Conservation (phyloP, 2,329 filamentous ascomycete genomes). For the Delphinella strobiligena region DNA sequence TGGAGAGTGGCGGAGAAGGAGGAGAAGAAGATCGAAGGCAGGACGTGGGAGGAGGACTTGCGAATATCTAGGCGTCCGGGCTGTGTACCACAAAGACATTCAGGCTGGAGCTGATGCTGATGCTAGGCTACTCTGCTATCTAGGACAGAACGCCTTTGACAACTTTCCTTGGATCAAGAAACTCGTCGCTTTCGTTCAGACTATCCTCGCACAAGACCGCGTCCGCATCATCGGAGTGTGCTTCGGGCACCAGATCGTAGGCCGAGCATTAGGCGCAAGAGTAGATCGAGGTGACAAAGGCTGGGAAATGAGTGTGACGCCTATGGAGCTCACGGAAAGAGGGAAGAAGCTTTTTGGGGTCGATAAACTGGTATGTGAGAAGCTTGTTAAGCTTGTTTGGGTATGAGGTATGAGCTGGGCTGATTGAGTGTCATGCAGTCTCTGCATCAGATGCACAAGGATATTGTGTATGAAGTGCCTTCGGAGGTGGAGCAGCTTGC, state of each 20-base stretch:
- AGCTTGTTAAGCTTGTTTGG: not conserved
- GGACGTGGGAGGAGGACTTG: not conserved
- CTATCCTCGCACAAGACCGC: conserved; percentile 47
- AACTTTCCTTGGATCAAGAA: conserved; percentile 63
- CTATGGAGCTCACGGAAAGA: conserved; percentile 53
- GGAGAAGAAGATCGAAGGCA: no score
- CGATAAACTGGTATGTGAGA: conserved; percentile 43
- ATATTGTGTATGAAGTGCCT: conserved; percentile 57
- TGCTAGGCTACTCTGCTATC: not conserved
- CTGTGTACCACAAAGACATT: no score
- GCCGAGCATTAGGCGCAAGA: conserved; percentile 54
- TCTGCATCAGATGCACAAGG: conserved; percentile 79
- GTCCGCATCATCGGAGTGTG: conserved; percentile 70
- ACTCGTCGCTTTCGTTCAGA: conserved; percentile 55
- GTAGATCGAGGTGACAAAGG: conserved; percentile 56
- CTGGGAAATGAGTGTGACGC: conserved; percentile 72
- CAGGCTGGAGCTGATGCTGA: not conserved
- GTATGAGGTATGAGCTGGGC: not conserved
- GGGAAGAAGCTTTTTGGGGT: conserved; percentile 62
- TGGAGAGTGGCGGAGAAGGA: not conserved
- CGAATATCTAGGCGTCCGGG: not conserved
- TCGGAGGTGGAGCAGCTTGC: conserved; percentile 50
- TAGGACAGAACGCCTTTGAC: conserved; percentile 63
- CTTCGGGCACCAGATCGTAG: conserved; percentile 81
- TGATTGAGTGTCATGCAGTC: conserved; percentile 33